phyloP scores from a whole-genome alignment of 192 early-diverging fungal species.

The Backusella mclennaniae region DNA sequence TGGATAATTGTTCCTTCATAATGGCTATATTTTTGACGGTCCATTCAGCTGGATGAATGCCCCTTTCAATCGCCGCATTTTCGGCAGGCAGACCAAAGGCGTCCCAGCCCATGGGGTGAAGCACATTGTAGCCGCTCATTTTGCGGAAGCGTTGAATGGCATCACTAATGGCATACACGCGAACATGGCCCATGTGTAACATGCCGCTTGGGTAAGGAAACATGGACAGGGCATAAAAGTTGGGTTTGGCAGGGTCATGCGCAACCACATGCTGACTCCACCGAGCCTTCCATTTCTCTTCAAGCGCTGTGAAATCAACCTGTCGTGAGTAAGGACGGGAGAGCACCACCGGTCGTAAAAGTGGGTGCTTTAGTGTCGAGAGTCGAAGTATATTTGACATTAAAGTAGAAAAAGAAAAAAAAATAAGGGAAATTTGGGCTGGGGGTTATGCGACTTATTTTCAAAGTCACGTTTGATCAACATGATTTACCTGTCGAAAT shows the following conservation, averaged over 20 bases:
- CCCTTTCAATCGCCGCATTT: slow-evolving; percentile 90
- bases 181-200: slow-evolving; percentile 94
- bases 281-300: slow-evolving; percentile 62
- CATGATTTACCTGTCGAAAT: too few relatives aligned
- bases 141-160: slow-evolving; percentile 73
- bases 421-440: background rate
- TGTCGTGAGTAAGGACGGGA: background rate
- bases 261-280: slow-evolving; percentile 33
- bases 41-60: slow-evolving; percentile 79
- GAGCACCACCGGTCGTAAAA: background rate
- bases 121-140: slow-evolving; percentile 72
- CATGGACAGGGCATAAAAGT: slow-evolving; percentile 89
- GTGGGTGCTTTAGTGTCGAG: background rate
- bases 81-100: slow-evolving; percentile 98
- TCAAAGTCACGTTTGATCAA: too few relatives aligned
- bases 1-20: slow-evolving; percentile 82
- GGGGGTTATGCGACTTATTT: too few relatives aligned
- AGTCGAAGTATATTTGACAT: background rate
- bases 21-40: slow-evolving; percentile 75
- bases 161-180: slow-evolving; percentile 96
- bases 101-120: slow-evolving; percentile 98
- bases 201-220: slow-evolving; percentile 94
- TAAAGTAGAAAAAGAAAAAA: background rate
- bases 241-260: slow-evolving; percentile 32
- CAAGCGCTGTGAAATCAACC: slow-evolving; percentile 54